phyloP scores from a whole-genome alignment of 768 basidiomycete genomes.

The Kwoniella sp. region DNA sequence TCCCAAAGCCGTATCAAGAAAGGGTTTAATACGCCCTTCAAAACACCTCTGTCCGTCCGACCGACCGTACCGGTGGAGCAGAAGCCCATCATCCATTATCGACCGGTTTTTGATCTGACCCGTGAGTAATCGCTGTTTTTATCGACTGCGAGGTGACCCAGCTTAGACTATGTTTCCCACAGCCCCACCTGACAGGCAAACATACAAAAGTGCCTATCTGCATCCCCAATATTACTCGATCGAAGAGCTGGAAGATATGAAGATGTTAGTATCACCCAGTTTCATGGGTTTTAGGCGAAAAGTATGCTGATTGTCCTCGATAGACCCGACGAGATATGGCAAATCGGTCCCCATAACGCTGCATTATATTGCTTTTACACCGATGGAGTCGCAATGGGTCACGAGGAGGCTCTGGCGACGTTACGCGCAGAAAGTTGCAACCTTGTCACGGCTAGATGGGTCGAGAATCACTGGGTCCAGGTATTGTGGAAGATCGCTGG shows the following conservation, averaged over 20 bases:
- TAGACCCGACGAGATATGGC: constrained; percentile 47
- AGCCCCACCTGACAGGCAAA: constrained; percentile 29
- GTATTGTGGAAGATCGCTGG: constrained; percentile 95
- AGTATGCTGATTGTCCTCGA: background rate
- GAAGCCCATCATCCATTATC: background rate
- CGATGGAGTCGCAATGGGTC: constrained; percentile 21
- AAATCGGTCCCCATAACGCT: constrained; percentile 37
- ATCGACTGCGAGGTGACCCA: no score
- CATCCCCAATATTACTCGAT: constrained; percentile 40
- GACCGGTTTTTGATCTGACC: constrained; percentile 38
- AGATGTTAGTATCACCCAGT: constrained; percentile 37
- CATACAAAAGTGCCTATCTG: constrained; percentile 28
- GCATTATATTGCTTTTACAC: constrained; percentile 38
- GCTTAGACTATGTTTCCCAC: constrained; percentile 11
- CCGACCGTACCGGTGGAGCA: background rate
- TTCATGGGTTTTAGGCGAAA: background rate
- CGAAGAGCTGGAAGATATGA: constrained; percentile 33
- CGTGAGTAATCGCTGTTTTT: constrained; percentile 29
- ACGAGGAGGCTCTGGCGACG: constrained; percentile 25
- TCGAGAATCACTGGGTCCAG: constrained; percentile 86
- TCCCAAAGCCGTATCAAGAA: constrained; percentile 22
- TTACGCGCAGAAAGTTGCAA: constrained; percentile 59
- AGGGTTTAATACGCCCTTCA: constrained; percentile 50
- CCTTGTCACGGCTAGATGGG: constrained; percentile 76
- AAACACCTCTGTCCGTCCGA: constrained; percentile 10